These are phyloP conservation scores for Fusarium camptoceras DNA, from an alignment of 2,329 filamentous ascomycete genomes.

Conservation along the genomic window DNA sequence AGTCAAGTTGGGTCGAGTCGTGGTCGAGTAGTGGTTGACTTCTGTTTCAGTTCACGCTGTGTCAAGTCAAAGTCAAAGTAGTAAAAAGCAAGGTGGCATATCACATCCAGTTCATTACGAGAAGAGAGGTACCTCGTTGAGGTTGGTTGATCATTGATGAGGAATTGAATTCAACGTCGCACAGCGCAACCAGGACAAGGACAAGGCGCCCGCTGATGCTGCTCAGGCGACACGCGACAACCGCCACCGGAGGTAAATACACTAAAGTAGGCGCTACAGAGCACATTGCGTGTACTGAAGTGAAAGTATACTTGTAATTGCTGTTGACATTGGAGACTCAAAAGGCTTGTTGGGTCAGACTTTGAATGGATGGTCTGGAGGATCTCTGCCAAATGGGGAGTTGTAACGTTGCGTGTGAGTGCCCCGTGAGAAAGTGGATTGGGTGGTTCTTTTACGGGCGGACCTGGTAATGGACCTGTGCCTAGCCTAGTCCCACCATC, in stretches of 20 bases:
- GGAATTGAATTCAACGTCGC: conserved; percentile 41
- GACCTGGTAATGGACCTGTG: neutral
- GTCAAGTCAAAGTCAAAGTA: conserved; percentile 9
- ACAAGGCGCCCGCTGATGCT: conserved; percentile 14
- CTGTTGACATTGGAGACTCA: conserved; percentile 8
- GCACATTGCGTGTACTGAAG: neutral
- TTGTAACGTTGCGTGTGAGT: conserved; percentile 42
- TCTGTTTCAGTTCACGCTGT: conserved; percentile 11
- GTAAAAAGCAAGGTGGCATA: conserved; percentile 23
- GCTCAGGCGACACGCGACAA: conserved; percentile 33
- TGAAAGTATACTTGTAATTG: conserved; percentile 11
- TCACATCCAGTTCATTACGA: conserved; percentile 9
- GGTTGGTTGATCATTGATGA: conserved; percentile 11
- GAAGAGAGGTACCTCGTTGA: conserved; percentile 1
- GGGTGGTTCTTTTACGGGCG: conserved; percentile 2
- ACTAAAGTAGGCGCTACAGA: conserved; percentile 16
- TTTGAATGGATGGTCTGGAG: conserved; percentile 29
- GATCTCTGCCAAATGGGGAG: conserved; percentile 35
- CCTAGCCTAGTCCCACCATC: neutral
- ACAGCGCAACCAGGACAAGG: conserved; percentile 17
- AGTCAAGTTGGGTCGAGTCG: neutral
- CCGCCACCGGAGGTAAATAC: conserved; percentile 27
- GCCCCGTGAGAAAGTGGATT: conserved; percentile 37
- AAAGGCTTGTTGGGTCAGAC: conserved; percentile 29
- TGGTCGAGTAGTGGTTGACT: conserved; percentile 14